phyloP scores from a whole-genome alignment of 2,329 filamentous ascomycete genomes.

The Lachnellula cervina region DNA sequence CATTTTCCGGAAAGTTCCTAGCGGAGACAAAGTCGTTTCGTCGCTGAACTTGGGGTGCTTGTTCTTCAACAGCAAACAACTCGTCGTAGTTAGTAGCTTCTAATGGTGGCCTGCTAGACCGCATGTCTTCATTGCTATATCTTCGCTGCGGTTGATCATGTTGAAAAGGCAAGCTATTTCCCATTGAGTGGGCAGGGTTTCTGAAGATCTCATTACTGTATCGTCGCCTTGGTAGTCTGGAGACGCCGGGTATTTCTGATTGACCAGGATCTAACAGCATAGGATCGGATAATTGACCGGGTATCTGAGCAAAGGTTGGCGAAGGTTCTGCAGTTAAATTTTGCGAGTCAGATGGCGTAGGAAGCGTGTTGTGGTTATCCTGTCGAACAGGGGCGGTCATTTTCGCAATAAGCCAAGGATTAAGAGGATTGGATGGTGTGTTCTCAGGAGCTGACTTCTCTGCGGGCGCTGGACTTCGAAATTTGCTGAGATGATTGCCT shows the following conservation, averaged over 20 bases:
- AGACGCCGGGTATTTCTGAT: not conserved
- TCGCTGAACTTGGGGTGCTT: not conserved
- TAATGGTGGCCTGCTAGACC: not conserved
- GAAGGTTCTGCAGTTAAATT: conserved; percentile 12
- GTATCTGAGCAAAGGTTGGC: not conserved
- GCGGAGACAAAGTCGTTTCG: conserved; percentile 25
- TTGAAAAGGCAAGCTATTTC: not conserved
- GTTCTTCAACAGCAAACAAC: conserved; percentile 6
- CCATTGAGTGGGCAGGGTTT: not conserved
- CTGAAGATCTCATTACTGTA: not conserved
- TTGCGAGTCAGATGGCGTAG: not conserved
- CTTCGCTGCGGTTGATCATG: not conserved
- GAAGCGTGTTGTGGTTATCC: conserved; percentile 1
- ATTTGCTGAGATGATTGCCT: not conserved
- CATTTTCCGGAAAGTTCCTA: conserved; percentile 12
- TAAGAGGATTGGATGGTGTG: conserved; percentile 21
- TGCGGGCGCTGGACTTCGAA: not conserved
- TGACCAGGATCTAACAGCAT: conserved; percentile 1
- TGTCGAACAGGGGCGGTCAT: conserved; percentile 27
- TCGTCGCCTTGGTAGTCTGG: not conserved
- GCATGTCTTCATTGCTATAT: not conserved
- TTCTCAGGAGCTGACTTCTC: not conserved
- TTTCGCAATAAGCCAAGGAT: conserved; percentile 40
- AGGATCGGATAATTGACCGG: conserved; percentile 6
- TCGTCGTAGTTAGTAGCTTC: conserved; percentile 5